phyloP scores from a whole-genome alignment of 768 basidiomycete genomes.

The Trametes sanguinea region DNA sequence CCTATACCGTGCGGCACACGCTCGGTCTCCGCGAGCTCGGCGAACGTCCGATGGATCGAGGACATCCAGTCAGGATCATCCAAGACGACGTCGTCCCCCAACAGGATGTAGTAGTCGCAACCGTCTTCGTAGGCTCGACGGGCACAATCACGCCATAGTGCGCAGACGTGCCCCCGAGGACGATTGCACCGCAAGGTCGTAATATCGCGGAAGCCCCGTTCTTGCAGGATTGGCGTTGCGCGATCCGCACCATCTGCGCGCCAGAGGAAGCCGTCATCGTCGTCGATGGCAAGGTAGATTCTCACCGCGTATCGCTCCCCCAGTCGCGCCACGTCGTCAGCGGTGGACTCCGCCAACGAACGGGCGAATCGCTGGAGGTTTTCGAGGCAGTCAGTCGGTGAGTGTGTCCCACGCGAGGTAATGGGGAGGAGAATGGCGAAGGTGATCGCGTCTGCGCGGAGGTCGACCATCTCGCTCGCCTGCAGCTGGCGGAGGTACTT shows the following conservation, averaged over 20 bases:
- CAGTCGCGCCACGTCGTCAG: slow-evolving; percentile 39
- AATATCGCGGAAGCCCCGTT: slow-evolving; percentile 42
- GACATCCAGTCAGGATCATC: slow-evolving; percentile 56
- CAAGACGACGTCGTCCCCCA: slow-evolving; percentile 59
- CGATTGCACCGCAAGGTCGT: slow-evolving; percentile 37
- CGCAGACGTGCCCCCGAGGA: slow-evolving; percentile 51
- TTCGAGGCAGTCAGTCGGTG: slow-evolving; percentile 42
- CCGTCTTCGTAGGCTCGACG: slow-evolving; percentile 47
- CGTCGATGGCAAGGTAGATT: slow-evolving; percentile 56
- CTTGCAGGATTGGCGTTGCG: slow-evolving; percentile 40
- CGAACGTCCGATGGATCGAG: slow-evolving; percentile 42
- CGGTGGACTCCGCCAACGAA: slow-evolving; percentile 49
- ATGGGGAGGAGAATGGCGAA: slow-evolving; percentile 61
- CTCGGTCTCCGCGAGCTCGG: slow-evolving; percentile 32
- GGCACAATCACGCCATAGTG: slow-evolving; percentile 56
- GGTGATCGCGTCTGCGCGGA: slow-evolving; percentile 36
- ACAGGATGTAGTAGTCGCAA: slow-evolving; percentile 52
- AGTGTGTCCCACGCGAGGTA: slow-evolving; percentile 47
- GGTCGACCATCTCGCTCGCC: slow-evolving; percentile 42
- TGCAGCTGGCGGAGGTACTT: slow-evolving; percentile 30
- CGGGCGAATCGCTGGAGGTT: slow-evolving; percentile 45
- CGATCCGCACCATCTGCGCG: slow-evolving; percentile 28
- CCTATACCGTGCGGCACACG: slow-evolving; percentile 50
- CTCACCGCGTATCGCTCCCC: slow-evolving; percentile 40
- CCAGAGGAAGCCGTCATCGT: slow-evolving; percentile 47